phyloP scores from a whole-genome alignment of 1,139 yeast genomes.

The Nakaseomyces uthaithaninus region DNA sequence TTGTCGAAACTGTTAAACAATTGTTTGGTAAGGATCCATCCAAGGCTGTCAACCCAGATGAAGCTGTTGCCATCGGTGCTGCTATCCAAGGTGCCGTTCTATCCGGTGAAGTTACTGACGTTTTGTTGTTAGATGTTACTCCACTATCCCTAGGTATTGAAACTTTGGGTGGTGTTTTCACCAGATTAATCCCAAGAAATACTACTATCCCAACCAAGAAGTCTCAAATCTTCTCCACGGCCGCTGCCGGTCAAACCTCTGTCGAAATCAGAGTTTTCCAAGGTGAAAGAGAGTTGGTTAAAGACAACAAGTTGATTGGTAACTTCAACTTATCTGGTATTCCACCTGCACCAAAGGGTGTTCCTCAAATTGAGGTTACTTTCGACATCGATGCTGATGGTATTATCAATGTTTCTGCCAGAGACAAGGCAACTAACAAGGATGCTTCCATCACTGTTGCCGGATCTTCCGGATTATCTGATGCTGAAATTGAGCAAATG shows the following conservation, averaged over 20 bases:
- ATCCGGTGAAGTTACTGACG: conserved; percentile 97
- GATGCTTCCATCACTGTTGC: conserved; percentile 98
- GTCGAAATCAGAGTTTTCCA: conserved; percentile 99
- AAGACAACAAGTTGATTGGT: conserved; percentile 98
- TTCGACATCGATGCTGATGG: conserved; percentile 99
- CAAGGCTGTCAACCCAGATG: conserved; percentile 99
- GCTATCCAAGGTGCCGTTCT: conserved; percentile 99
- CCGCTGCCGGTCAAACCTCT: conserved; percentile 97
- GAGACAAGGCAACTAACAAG: conserved; percentile 97
- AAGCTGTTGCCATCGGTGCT: conserved; percentile 99
- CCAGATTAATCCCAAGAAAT: conserved; percentile 95
- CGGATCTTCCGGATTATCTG: conserved; percentile 95
- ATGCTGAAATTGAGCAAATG: conserved; percentile 95
- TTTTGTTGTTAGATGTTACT: conserved; percentile 88
- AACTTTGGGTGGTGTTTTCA: conserved; percentile 98
- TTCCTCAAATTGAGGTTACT: conserved; percentile 96
- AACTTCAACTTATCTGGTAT: conserved; percentile 94
- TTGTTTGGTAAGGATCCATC: conserved; percentile 94
- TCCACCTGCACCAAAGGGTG: conserved; percentile 99
- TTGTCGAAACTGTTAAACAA: conserved; percentile 87
- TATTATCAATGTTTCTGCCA: conserved; percentile 96
- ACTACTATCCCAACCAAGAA: conserved; percentile 97
- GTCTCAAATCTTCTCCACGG: conserved; percentile 96
- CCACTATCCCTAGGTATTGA: conserved; percentile 97
- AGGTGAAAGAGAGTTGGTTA: conserved; percentile 98